Base-by-base conservation (phyloP, 306 rosid genomes). In the Sindora glabra region DNA sequence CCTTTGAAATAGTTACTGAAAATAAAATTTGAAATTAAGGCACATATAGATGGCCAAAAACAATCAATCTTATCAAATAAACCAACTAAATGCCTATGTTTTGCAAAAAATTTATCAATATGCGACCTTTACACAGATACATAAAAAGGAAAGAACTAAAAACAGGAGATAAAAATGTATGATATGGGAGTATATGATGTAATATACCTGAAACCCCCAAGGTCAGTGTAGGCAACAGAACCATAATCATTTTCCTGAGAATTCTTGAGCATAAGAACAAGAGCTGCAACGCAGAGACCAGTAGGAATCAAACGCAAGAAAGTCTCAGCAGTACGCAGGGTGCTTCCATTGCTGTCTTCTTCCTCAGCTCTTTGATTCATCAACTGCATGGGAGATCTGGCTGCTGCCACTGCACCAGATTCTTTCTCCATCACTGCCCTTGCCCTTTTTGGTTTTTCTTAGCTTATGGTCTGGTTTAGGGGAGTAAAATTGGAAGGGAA, bases 251-350 rank as follows among this genome's bases (percentile, higher is more conserved):
- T 77, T 32, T 76, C 5, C 78, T 91, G 76, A 27, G 98, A 85
- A 68, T 85, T 58, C 34, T 85, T 86, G 16, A 91, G 95, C 96
- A 87, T 85, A 11, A 91, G 75, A n/a, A 79, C 72, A 54, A 87
- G 96, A 0, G 92, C 91, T 3, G 85, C 83, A n/a, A 91, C 74
- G 42, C 86, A 87, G 0, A 87, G 91, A n/a, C 72, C 86, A 58
- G 87, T 76, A 3, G 98, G 82, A 18, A 84, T 22, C 10, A 91
- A 29, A 9, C 98, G 96, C n/a, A 91, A 70, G 53, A 87, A 66
- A 8, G 89, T 77, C 74, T 91, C 98, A 6, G 80, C 78, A 29
- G 86, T 57, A 19, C 92, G 83, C 38, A 85, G 69, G 49, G 68
- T 45, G 56, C 30, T 29, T 51, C 15, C 49, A 62, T 3, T 39